Evolutionary conservation across 768 basidiomycete species (phyloP).

Genomic region (Auricularia auricula-judae): DNA sequence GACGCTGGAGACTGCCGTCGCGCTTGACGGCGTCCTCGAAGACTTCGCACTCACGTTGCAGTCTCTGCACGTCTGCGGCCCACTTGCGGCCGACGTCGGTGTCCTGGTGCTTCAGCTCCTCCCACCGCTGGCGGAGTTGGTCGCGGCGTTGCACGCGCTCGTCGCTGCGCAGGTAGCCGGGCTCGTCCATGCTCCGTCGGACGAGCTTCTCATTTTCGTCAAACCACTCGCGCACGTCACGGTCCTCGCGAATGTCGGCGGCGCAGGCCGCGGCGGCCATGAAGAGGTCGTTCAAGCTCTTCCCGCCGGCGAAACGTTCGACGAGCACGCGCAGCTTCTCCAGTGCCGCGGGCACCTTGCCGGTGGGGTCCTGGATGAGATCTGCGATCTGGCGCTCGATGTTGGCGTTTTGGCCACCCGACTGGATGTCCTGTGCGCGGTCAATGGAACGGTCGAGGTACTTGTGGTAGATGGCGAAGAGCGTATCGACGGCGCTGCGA

Average conservation of each 20-base stretch:
- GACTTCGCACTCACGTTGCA: constrained; percentile 34
- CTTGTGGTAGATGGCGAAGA: constrained; percentile 46
- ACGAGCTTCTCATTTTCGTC: constrained; percentile 40
- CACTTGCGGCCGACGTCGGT: constrained; percentile 35
- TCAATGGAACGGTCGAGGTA: constrained; percentile 45
- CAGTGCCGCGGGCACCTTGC: constrained; percentile 48
- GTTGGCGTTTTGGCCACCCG: constrained; percentile 16
- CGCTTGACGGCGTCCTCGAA: constrained; percentile 34
- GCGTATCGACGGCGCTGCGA: constrained; percentile 40
- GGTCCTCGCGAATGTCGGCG: constrained; percentile 40
- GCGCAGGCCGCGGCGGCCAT: constrained; percentile 31
- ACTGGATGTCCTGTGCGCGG: constrained; percentile 31
- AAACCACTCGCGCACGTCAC: constrained; percentile 41
- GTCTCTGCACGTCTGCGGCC: constrained; percentile 34
- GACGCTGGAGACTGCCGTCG: constrained; percentile 39
- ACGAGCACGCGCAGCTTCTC: constrained; percentile 26
- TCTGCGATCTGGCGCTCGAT: constrained; percentile 30
- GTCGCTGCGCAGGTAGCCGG: constrained; percentile 42
- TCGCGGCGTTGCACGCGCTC: constrained; percentile 29
- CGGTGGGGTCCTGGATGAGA: constrained; percentile 52
- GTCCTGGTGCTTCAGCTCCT: constrained; percentile 32
- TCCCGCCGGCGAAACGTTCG: constrained; percentile 42
- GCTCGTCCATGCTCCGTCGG: constrained; percentile 34
- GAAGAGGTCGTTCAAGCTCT: constrained; percentile 40
- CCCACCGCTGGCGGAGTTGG: constrained; percentile 41